Evolutionary conservation across 192 early-diverging fungal genomes (phyloP), one percentile per base, ranked within the genome.

Genomic region (Coemansia sp.): DNA sequence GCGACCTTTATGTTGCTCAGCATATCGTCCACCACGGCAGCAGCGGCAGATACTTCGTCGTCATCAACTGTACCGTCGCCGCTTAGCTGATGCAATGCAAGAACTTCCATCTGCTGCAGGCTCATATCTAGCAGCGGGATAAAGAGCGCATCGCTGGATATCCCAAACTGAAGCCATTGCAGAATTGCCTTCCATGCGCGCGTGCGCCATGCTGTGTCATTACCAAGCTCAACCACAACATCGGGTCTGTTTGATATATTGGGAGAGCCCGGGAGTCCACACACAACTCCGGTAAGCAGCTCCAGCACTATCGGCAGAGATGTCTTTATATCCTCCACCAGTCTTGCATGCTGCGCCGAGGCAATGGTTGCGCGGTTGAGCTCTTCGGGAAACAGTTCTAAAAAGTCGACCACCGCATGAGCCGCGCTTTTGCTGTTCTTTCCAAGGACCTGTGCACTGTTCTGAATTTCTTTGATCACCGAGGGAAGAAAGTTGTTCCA

Each of bases 141-240:
- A 61, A 80, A 66, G 59, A 69, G 45, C 25, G 51, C 42, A 59
- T 72, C 77, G n/a, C 52, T 61, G 0, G 68, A 17, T 17, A 80
- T 45, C 0, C 77, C 77, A 64, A 75, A 80, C 56, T 80, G 77
- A 59, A 80, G 57, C 77, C 77, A 80, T 45, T 80, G 72, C 56
- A 67, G 31, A 11, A 80, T 66, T 14, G 61, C 77, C 48, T 64
- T 64, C 77, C 77, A 80, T 17, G 69, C 77, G 17, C 77, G 77
- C 38, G 63, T 66, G 32, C 77, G 65, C 72, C 72, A 74, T 29
- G 12, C 52, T 1, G 56, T 48, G 18, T 59, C 36, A 52, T 58
- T 68, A 1, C 68, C 77, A 20, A 68, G 58, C 52, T 29, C 32
- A 28, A 20, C 45, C 2, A 51, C 68, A 65, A 61, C 70, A 20